A percentile compares a stretch with the other conserved stretches of the same genome.
These are phyloP conservation scores for Penicillium lagena DNA, from an alignment of 495 filamentous ascomycete species.

Conservation along the genomic window DNA sequence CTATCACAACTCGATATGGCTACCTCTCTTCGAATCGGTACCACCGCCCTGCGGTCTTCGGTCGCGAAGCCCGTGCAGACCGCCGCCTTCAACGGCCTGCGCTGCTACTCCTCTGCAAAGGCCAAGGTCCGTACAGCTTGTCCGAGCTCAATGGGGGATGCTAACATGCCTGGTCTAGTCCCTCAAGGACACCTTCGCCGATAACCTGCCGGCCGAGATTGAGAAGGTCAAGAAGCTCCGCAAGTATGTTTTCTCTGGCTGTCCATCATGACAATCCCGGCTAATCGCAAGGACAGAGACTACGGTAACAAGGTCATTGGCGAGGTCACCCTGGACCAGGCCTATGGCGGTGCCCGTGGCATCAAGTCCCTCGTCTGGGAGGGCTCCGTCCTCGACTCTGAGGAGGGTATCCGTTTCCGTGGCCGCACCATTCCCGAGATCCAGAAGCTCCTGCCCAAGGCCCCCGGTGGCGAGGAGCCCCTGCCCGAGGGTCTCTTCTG, in stretches of 20 bases:
- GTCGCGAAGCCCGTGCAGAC: conserved; percentile 57
- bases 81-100: conserved; percentile 71
- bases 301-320: conserved; percentile 91
- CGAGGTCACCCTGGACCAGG: conserved; percentile 98
- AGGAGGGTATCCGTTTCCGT: conserved; percentile 98
- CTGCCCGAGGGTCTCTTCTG: conserved; percentile 99
- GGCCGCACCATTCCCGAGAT: conserved; percentile 98
- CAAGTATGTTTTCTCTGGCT: conserved; percentile 55
- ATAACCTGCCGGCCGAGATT: conserved; percentile 87
- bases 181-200: conserved; percentile 97
- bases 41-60: conserved; percentile 65
- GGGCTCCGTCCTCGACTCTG: conserved; percentile 93
- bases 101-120: conserved; percentile 85
- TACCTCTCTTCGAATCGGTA: conserved; percentile 69
- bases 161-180: conserved; percentile 50
- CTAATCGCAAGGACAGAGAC: conserved; percentile 49
- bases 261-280: too few species aligned
- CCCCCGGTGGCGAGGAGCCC: conserved; percentile 90
- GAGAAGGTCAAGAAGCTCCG: conserved; percentile 98
- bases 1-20: conserved; percentile 48
- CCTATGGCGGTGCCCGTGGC: conserved; percentile 97
- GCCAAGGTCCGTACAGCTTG: conserved; percentile 56
- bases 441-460: conserved; percentile 94
- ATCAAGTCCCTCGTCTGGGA: conserved; percentile 99
- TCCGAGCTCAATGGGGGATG: conserved; percentile 13